A percentile compares a stretch with the other conserved stretches of the same genome.
Evolutionary conservation across 2,329 filamentous ascomycete genomes (phyloP).

Genomic region (Sclerotinia trifoliorum): DNA sequence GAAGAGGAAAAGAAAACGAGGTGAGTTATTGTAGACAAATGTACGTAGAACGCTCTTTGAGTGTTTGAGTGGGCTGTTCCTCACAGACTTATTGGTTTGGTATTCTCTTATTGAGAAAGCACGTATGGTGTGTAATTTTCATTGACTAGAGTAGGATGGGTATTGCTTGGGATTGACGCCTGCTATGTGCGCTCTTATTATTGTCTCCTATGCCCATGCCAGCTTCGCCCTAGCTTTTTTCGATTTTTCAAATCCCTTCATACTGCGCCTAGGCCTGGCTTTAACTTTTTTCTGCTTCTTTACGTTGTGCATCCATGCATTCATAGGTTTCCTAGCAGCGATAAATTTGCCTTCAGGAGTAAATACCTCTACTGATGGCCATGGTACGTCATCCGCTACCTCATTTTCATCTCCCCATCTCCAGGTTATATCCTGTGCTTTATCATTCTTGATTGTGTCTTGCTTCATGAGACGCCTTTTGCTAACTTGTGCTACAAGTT

Average conservation of each 20-base stretch:
- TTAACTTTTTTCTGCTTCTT: slow-evolving; percentile 53
- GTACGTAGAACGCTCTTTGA: background rate
- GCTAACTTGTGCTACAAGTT: slow-evolving; percentile 79
- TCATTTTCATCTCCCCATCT: background rate
- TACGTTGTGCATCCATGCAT: slow-evolving; percentile 62
- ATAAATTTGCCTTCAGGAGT: slow-evolving; percentile 82
- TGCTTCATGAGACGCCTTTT: slow-evolving; percentile 44
- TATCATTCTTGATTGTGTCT: background rate
- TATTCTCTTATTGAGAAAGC: background rate
- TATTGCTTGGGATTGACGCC: background rate
- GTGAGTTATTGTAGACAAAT: too few species aligned
- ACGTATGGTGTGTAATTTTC: background rate
- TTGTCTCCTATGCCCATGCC: background rate
- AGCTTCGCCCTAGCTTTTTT: slow-evolving; percentile 30
- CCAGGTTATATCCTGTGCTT: background rate
- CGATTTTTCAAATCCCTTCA: slow-evolving; percentile 61
- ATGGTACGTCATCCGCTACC: slow-evolving; percentile 41
- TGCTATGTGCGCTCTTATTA: background rate
- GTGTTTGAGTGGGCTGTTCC: background rate
- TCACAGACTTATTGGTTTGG: background rate
- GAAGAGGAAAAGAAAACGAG: background rate
- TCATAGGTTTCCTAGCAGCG: slow-evolving; percentile 64
- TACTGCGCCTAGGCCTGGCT: slow-evolving; percentile 63
- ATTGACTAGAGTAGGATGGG: background rate
- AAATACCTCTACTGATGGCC: slow-evolving; percentile 80